Conservation (phyloP, 805 yeast species). For the Myxozyma neotropica region DNA sequence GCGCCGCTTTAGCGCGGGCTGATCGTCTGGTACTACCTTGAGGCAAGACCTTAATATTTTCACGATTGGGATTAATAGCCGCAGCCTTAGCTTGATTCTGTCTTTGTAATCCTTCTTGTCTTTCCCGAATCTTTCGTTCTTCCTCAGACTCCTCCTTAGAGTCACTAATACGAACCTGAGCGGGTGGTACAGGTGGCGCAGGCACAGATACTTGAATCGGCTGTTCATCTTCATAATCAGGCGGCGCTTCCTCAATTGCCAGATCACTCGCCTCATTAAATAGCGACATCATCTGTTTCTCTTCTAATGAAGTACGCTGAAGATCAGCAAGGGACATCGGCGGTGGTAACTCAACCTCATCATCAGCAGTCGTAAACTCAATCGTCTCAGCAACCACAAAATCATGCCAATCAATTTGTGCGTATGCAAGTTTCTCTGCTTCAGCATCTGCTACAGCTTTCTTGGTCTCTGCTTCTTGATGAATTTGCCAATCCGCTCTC, state of each 20-base stretch:
- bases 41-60: conserved; percentile 54
- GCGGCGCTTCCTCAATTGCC: conserved; percentile 50
- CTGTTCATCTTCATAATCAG: conserved; percentile 35
- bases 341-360: conserved; percentile 54
- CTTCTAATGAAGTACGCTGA: conserved; percentile 61
- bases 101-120: conserved; percentile 21
- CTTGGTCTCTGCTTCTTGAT: conserved; percentile 44
- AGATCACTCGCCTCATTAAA: conserved; percentile 24
- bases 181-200: not conserved
- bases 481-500: conserved; percentile 58
- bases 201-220: conserved; percentile 1
- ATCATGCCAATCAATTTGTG: conserved; percentile 86
- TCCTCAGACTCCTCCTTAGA: conserved; percentile 15
- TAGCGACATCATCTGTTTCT: conserved; percentile 46
- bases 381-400: conserved; percentile 72
- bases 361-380: conserved; percentile 63
- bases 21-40: conserved; percentile 70
- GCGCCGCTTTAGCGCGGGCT: conserved; percentile 34
- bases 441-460: conserved; percentile 45
- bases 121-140: conserved; percentile 20
- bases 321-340: conserved; percentile 61
- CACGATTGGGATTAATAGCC: conserved; percentile 29
- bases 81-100: conserved; percentile 32
- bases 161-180: not conserved
- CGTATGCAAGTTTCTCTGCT: conserved; percentile 53